Base-by-base conservation (phyloP, 257 asterid genomes). In the Ehretia macrophylla region DNA sequence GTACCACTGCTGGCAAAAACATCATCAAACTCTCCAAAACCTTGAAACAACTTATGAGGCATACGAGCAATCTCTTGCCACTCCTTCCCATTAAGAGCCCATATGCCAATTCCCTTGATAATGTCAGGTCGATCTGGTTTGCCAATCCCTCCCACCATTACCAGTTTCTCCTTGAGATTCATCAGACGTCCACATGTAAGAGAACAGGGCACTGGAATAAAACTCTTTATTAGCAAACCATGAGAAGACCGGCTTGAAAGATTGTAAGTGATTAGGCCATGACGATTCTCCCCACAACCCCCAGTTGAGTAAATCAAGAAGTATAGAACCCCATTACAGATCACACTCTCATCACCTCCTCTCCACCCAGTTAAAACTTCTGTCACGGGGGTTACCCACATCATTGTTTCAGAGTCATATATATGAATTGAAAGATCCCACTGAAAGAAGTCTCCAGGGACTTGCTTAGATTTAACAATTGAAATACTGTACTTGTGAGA, bases 121-220 rank as follows among this genome's bases (percentile, higher is more conserved):
- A 93, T 79, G 67, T 83, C 97, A 0, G 85, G 82, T 17, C 95
- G 79, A n/a, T 93, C 97, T 8, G 59, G 81, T 55, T 81, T 93
- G 49, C 96, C 96, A 0, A 89, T 85, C 6, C 99, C 99, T 17
- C 99, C 99, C 14, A 93, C 97, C 96, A 93, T 81, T 39, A 93
- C 63, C 51, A 93, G 79, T 78, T 79, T 89, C 16, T 80, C 95
- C 51, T 79, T 86, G 18, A 93, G 49, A 75, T 81, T 93, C 97
- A 93, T 86, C 66, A 93, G 60, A 1, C 99, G 91, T 37, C 99
- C 97, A 48, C 96, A 89, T 0, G 97, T 93, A 21, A 93, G 88
- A 40, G 96, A 72, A 65, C 96, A 93, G 0, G 97, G 99, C 19
- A 81, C 94, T 0, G 92, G 87, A 32, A 86, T 58, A 21, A 89